Percentiles rank a stretch among this genome's conserved stretches.
These are phyloP conservation scores for Neolecta irregularis DNA, from an alignment of 1,139 yeast genomes.

Conservation along the genomic window DNA sequence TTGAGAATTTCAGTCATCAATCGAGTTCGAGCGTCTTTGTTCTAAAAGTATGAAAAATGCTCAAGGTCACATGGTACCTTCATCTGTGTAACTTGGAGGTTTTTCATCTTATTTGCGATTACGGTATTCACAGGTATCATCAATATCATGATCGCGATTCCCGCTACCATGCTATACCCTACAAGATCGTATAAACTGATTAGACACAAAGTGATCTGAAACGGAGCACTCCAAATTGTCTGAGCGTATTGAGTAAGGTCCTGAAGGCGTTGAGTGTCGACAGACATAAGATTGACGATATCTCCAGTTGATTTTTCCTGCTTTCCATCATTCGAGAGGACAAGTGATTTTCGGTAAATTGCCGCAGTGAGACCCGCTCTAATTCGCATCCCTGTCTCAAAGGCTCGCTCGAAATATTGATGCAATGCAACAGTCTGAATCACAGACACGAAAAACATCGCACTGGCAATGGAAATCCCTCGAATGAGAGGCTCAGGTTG, in stretches of 20 bases:
- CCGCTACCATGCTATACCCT: constrained; percentile 95
- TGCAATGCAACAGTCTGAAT: constrained; percentile 75
- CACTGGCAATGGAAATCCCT: constrained; percentile 69
- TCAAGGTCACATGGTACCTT: no score
- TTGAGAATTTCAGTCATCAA: constrained; percentile 75
- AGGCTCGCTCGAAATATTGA: constrained; percentile 81
- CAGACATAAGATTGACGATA: constrained; percentile 66
- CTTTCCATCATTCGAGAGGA: constrained; percentile 70
- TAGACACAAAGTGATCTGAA: constrained; percentile 72
- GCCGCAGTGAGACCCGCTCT: constrained; percentile 66
- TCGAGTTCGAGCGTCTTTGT: constrained; percentile 53
- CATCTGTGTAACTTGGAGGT: constrained; percentile 63
- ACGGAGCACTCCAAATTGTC: constrained; percentile 91
- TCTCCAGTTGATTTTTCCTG: constrained; percentile 83
- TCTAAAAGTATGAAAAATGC: no score
- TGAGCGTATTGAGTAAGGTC: constrained; percentile 68
- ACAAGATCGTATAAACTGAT: constrained; percentile 56
- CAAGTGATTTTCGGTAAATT: constrained; percentile 65
- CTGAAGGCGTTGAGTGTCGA: constrained; percentile 86
- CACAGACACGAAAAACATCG: constrained; percentile 73
- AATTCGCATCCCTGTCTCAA: constrained; percentile 80
- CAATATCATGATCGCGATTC: constrained; percentile 65
- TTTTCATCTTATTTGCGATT: constrained; percentile 59
- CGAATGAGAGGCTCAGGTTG: constrained; percentile 42
- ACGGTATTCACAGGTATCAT: constrained; percentile 75